Conservation (phyloP, 345 rosid genomes). For the Excoecaria agallocha region DNA sequence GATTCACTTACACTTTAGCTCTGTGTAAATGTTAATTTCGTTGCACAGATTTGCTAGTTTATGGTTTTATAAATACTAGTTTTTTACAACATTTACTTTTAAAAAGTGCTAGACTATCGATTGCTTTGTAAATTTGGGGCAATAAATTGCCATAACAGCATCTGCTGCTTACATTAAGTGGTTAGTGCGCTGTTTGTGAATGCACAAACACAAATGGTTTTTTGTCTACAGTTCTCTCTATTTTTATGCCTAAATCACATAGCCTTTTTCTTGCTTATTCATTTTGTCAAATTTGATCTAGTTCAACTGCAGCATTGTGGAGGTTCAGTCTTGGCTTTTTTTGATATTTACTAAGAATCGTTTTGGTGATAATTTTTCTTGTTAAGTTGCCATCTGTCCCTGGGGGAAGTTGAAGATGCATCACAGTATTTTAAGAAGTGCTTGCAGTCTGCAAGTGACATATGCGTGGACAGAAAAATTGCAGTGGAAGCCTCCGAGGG, state of each 20-base stretch:
- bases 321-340: background rate
- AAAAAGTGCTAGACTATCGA: background rate
- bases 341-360: constrained; percentile 6
- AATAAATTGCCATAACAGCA: background rate
- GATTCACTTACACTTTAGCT: background rate
- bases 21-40: background rate
- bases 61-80: background rate
- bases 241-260: background rate
- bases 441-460: constrained; percentile 65
- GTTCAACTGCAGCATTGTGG: background rate
- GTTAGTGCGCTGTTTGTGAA: background rate
- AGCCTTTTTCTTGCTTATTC: background rate
- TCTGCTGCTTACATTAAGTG: background rate
- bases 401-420: constrained; percentile 90
- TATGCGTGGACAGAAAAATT: constrained; percentile 77
- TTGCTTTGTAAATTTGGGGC: background rate
- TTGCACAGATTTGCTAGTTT: background rate
- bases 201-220: background rate
- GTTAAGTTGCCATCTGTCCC: constrained; percentile 79
- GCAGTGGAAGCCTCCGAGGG: constrained; percentile 93
- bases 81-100: background rate
- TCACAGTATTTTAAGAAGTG: constrained; percentile 68
- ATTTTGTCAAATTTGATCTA: constrained; percentile 4
- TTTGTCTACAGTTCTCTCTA: background rate
- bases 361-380: constrained; percentile 23